These are phyloP conservation scores for Phytophthora hibernalis DNA, from an alignment of 352 stramenopile genomes.

Conservation along the genomic window DNA sequence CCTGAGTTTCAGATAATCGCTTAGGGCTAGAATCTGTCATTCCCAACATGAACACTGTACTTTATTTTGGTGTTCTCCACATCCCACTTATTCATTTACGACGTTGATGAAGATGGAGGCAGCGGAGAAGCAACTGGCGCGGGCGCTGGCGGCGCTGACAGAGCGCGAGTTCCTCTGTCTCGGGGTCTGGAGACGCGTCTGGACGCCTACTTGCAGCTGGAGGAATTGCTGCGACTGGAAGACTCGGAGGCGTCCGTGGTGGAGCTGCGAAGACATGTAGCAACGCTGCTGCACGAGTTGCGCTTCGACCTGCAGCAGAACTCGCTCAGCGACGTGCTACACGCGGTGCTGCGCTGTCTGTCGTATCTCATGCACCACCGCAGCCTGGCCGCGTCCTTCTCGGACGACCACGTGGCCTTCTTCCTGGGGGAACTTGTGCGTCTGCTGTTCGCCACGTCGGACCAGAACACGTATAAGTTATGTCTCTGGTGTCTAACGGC, in stretches of 20 bases:
- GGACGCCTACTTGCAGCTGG: conserved; percentile 62
- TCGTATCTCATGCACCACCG: conserved; percentile 76
- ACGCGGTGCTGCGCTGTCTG: conserved; percentile 56
- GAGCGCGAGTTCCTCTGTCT: conserved; percentile 44
- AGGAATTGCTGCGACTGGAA: conserved; percentile 63
- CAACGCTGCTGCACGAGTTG: conserved; percentile 50
- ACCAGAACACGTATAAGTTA: conserved; percentile 71
- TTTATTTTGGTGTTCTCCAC: background rate
- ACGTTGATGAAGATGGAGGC: too few relatives aligned
- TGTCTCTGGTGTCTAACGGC: conserved; percentile 71
- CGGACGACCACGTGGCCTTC: conserved; percentile 43
- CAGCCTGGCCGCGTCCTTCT: conserved; percentile 46
- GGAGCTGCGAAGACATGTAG: conserved; percentile 44
- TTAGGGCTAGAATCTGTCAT: too few relatives aligned
- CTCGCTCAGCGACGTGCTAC: conserved; percentile 26
- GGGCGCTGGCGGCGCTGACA: conserved; percentile 44
- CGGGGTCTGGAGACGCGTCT: conserved; percentile 48
- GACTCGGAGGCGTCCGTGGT: conserved; percentile 57
- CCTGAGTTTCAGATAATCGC: too few relatives aligned
- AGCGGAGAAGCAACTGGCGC: conserved; percentile 41
- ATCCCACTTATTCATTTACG: too few relatives aligned
- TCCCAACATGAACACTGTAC: too few relatives aligned
- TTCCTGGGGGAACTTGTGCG: conserved; percentile 61
- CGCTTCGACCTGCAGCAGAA: conserved; percentile 51
- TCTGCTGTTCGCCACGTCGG: conserved; percentile 58